Evolutionary conservation across 2,329 filamentous ascomycete genomes (phyloP).

Genomic region (Stachybotrys echinatus): DNA sequence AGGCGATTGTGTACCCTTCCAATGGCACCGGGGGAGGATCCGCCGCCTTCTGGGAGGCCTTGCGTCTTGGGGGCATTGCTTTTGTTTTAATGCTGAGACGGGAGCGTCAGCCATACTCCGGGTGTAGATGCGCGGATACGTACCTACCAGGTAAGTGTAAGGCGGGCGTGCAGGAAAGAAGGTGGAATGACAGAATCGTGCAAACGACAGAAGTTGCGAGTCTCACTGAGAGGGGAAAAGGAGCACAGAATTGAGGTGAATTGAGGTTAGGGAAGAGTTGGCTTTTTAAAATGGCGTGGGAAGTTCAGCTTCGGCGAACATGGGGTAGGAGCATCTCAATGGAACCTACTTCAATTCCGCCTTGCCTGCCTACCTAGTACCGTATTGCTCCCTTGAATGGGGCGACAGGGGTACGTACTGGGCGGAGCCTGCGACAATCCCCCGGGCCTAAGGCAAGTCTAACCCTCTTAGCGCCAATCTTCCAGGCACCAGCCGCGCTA

Average conservation of each 20-base stretch:
- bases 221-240: background rate
- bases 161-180: too few species aligned
- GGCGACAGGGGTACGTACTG: too few species aligned
- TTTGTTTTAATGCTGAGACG: background rate
- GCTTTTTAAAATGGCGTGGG: background rate
- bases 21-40: slow-evolving; percentile 27
- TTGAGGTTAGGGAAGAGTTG: background rate
- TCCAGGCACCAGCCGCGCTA: background rate
- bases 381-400: too few species aligned
- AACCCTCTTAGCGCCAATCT: background rate
- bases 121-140: too few species aligned
- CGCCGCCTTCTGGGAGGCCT: slow-evolving; percentile 6
- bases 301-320: background rate
- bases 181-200: too few species aligned
- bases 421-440: background rate
- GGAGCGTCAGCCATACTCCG: too few species aligned
- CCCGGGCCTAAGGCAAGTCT: too few species aligned
- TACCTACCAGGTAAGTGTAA: too few species aligned
- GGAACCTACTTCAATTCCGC: too few species aligned
- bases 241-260: background rate
- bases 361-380: background rate
- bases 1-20: slow-evolving; percentile 43
- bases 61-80: background rate
- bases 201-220: too few species aligned
- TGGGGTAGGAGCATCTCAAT: background rate